Evolutionary conservation across 106 monocot genomes (phyloP).

Genomic region (Dactylorhiza incarnata): DNA sequence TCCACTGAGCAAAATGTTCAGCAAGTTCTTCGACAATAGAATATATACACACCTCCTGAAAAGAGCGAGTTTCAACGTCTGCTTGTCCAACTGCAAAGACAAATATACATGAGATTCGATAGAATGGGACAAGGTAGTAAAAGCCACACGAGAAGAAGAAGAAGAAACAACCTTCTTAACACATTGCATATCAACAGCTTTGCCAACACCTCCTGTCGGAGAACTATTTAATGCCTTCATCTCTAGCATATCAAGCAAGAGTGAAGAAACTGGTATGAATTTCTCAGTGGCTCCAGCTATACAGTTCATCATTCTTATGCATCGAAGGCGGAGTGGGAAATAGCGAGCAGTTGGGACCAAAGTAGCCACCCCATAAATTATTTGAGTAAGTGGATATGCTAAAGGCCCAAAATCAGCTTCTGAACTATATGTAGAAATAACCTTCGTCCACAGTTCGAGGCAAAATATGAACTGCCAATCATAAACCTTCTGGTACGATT

Average conservation of each 20-base stretch:
- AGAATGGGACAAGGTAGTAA: neutral
- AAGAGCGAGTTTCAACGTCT: slow-evolving; percentile 73
- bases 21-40: slow-evolving; percentile 83
- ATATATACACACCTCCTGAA: slow-evolving; percentile 82
- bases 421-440: slow-evolving; percentile 62
- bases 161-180: slow-evolving; percentile 52
- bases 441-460: slow-evolving; percentile 86
- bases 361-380: slow-evolving; percentile 71
- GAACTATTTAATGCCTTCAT: slow-evolving; percentile 67
- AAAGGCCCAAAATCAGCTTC: slow-evolving; percentile 75
- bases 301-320: slow-evolving; percentile 82
- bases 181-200: slow-evolving; percentile 47
- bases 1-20: slow-evolving; percentile 88
- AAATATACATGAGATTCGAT: neutral
- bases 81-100: slow-evolving; percentile 65
- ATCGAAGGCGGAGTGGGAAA: slow-evolving; percentile 73
- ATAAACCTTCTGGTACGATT: slow-evolving; percentile 86
- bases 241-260: slow-evolving; percentile 85
- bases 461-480: slow-evolving; percentile 93
- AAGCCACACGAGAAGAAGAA: neutral
- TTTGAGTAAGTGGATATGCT: slow-evolving; percentile 88
- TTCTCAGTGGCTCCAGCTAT: slow-evolving; percentile 61
- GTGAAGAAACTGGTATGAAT: slow-evolving; percentile 69
- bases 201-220: slow-evolving; percentile 71
- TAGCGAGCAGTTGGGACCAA: slow-evolving; percentile 88